Percentiles rank a stretch among this genome's conserved stretches.
phyloP scores from a whole-genome alignment of 2,329 filamentous ascomycete species.

The Leptographium galeiforme region DNA sequence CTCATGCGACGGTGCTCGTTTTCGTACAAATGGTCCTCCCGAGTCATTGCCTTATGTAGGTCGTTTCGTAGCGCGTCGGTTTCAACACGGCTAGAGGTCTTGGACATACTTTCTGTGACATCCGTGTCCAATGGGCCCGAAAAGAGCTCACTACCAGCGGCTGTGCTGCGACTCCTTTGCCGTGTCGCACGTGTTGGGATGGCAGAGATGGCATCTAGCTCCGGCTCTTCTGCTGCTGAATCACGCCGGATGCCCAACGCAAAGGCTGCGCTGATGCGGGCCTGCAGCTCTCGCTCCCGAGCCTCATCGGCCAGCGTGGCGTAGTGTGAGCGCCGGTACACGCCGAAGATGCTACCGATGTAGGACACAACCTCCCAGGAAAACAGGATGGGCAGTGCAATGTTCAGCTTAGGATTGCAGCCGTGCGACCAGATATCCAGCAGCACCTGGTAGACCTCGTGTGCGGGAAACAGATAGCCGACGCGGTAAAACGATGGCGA shows the following conservation, averaged over 20 bases:
- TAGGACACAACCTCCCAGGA: constrained; percentile 20
- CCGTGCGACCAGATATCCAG: constrained; percentile 29
- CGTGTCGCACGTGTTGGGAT: background rate
- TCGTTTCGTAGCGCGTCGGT: constrained; percentile 9
- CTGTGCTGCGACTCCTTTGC: too few relatives aligned
- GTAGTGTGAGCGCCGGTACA: constrained; percentile 18
- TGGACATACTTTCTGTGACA: background rate
- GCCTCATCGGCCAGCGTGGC: constrained; percentile 16
- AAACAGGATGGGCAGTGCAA: constrained; percentile 28
- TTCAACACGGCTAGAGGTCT: background rate
- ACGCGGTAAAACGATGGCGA: constrained; percentile 26
- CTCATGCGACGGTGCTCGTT: constrained; percentile 6
- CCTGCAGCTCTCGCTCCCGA: constrained; percentile 13
- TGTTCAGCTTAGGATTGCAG: constrained; percentile 24
- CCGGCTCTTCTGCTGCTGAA: background rate
- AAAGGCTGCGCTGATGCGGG: constrained; percentile 15
- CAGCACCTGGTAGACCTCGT: constrained; percentile 25
- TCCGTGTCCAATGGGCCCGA: background rate
- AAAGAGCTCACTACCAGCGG: background rate
- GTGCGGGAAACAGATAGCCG: constrained; percentile 25
- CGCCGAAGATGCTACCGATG: constrained; percentile 14
- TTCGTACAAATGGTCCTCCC: constrained; percentile 3
- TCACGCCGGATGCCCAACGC: constrained; percentile 12
- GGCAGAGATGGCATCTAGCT: constrained; percentile 2
- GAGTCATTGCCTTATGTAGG: constrained; percentile 10